A percentile compares a stretch with the other conserved stretches of the same genome.
These are phyloP conservation scores for Pseudocercospora eumusae DNA, from an alignment of 2,329 filamentous ascomycete species.

Conservation along the genomic window DNA sequence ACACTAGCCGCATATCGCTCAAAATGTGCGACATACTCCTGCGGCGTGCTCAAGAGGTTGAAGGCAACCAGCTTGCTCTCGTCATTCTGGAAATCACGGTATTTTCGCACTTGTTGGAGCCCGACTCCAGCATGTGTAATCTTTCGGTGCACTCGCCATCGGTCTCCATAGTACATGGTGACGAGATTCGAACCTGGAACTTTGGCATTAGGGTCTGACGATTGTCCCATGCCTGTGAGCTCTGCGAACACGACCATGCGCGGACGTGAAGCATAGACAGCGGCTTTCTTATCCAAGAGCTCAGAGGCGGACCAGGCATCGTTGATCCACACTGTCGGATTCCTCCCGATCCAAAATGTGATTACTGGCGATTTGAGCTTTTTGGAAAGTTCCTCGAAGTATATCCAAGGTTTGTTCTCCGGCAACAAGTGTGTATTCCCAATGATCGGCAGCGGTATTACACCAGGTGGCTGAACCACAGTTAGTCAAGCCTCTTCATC, in stretches of 20 bases:
- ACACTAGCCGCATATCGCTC: conserved; percentile 58
- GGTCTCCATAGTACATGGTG: conserved; percentile 47
- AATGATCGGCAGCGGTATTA: conserved; percentile 49
- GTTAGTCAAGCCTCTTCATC: not conserved
- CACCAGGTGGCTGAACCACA: conserved; percentile 46
- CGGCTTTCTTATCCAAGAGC: conserved; percentile 50
- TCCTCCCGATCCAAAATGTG: conserved; percentile 52
- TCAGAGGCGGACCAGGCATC: conserved; percentile 49
- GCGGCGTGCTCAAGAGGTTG: conserved; percentile 50
- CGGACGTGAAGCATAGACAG: conserved; percentile 49
- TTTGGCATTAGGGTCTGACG: conserved; percentile 22
- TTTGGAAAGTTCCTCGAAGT: conserved; percentile 49
- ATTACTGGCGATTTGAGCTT: conserved; percentile 49
- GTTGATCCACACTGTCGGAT: conserved; percentile 49
- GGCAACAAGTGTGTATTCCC: conserved; percentile 45
- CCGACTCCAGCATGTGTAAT: conserved; percentile 57
- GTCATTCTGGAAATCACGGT: conserved; percentile 58
- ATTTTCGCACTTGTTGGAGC: conserved; percentile 57
- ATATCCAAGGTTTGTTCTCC: conserved; percentile 43
- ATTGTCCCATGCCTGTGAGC: conserved; percentile 28
- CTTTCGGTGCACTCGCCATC: conserved; percentile 50
- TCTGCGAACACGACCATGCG: conserved; percentile 48
- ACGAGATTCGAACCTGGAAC: conserved; percentile 41
- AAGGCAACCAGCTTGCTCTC: conserved; percentile 59
- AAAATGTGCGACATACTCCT: conserved; percentile 56